Evolutionary conservation across 2,329 filamentous ascomycete species (phyloP).

Genomic region (Canariomyces notabilis): DNA sequence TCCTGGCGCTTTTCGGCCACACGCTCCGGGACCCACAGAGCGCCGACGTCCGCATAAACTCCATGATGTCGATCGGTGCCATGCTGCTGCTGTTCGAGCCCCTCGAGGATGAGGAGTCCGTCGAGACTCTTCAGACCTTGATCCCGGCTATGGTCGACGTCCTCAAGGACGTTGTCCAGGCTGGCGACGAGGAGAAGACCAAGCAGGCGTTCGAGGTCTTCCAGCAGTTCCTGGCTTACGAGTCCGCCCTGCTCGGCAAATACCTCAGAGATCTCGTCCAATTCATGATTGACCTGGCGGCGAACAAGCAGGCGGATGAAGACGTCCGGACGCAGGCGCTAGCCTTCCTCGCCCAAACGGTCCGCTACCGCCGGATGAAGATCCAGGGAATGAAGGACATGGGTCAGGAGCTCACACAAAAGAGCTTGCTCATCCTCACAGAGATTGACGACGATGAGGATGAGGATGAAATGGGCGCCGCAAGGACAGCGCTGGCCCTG

Average conservation of each 20-base stretch:
- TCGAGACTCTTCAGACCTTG: conserved; percentile 71
- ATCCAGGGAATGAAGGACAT: conserved; percentile 82
- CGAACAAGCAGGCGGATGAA: conserved; percentile 71
- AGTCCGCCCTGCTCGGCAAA: conserved; percentile 73
- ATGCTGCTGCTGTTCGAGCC: conserved; percentile 82
- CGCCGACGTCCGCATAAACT: conserved; percentile 89
- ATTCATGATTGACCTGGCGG: conserved; percentile 87
- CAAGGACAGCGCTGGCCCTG: conserved; percentile 76
- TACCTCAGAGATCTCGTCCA: conserved; percentile 87
- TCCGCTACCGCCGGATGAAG: conserved; percentile 91
- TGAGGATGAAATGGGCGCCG: conserved; percentile 81
- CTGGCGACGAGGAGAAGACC: conserved; percentile 77
- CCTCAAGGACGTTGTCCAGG: conserved; percentile 75
- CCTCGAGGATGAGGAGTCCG: conserved; percentile 71
- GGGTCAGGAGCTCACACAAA: conserved; percentile 79
- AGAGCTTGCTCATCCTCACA: conserved; percentile 81
- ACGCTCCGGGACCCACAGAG: conserved; percentile 90
- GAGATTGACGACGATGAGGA: conserved; percentile 78
- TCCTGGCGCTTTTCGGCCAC: conserved; percentile 78
- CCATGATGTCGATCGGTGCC: conserved; percentile 82
- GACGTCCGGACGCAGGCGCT: conserved; percentile 86
- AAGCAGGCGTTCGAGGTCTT: conserved; percentile 94
- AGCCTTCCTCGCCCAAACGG: conserved; percentile 87
- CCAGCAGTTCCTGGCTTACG: conserved; percentile 88
- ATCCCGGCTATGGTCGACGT: conserved; percentile 86